Percentiles rank a stretch among this genome's conserved stretches.
These are phyloP conservation scores for Xylaria sp. DNA, from an alignment of 2,329 filamentous ascomycete species.

Conservation along the genomic window DNA sequence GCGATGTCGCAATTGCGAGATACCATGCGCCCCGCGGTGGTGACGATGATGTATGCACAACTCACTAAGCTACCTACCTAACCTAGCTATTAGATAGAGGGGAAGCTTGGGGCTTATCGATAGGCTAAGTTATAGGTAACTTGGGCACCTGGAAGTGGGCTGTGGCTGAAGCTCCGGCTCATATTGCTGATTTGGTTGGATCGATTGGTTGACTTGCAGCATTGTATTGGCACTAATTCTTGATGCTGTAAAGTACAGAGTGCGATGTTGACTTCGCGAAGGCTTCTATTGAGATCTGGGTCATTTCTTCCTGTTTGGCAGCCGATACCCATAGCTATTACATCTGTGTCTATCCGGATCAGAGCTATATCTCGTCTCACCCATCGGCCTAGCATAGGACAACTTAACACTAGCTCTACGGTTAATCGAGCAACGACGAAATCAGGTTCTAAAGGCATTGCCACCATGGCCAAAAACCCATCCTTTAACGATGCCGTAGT, in stretches of 20 bases:
- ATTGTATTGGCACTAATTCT: neutral
- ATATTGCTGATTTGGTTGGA: constrained; percentile 18
- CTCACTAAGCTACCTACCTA: neutral
- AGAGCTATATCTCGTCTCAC: neutral
- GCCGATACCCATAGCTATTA: neutral
- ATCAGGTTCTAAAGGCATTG: constrained; percentile 17
- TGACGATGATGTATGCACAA: constrained; percentile 3
- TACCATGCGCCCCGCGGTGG: constrained; percentile 26
- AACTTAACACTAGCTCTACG: neutral
- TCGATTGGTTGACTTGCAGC: constrained; percentile 1
- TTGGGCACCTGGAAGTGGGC: neutral
- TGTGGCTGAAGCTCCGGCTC: constrained; percentile 25
- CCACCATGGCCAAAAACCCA: constrained; percentile 41
- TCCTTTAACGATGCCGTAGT: constrained; percentile 71
- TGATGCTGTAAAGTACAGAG: neutral
- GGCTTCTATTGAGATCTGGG: constrained; percentile 5
- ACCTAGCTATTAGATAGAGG: constrained; percentile 9
- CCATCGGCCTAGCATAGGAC: neutral
- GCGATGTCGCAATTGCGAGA: constrained; percentile 28
- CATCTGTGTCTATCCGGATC: neutral
- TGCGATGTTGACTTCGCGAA: constrained; percentile 31
- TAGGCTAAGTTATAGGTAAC: neutral
- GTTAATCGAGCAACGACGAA: constrained; percentile 11
- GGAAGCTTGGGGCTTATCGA: constrained; percentile 28
- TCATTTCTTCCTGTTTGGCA: neutral